Evolutionary conservation across 2,329 filamentous ascomycete genomes (phyloP), one percentile per base, ranked within the genome.

Genomic region (Colletotrichum truncatum): DNA sequence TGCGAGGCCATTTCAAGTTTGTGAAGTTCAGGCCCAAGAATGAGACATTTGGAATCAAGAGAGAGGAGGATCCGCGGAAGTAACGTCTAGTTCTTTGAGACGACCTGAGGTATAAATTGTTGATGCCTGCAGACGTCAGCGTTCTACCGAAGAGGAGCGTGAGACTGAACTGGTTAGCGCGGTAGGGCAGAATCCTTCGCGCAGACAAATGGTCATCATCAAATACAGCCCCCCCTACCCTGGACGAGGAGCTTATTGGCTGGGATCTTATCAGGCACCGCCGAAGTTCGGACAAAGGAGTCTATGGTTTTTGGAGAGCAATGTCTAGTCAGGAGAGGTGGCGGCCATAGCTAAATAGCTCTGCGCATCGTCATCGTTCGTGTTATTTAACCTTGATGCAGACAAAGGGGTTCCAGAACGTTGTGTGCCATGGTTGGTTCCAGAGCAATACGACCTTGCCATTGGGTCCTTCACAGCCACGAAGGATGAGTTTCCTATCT

Each of bases 111-210:
- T 9, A 23, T 14, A 46, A 25, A 41, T 25, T 25, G 26, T 39
- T 46, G 39, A 16, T 48, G 58, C 58, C 52, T 62, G 32, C 38
- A 48, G 23, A 39, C 46, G 28, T 23, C 30, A 23, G 38, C 39
- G 4, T 16, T n/a, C 6, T n/a, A 18, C 28, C 11, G 12, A 23
- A 46, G 28, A 30, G 23, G 18, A 49, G 45, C 45, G 46, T 62
- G 6, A 26, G 16, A 41, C 32, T 32, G 3, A 32, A 14, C 14
- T 23, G 11, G 45, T 46, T 45, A 63, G 60, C 53, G 60, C 28
- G 34, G 53, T 63, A 63, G 45, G 60, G 60, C 45, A 38, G 45
- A 16, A 54, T 54, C 51, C 51, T 41, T 30, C 30, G 28, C 16
- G 18, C 30, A 16, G 23, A 52, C 28, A n/a, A n/a, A n/a, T n/a